Evolutionary conservation across 2,329 filamentous ascomycete species (phyloP).

Genomic region (Hypoxylon sp.): DNA sequence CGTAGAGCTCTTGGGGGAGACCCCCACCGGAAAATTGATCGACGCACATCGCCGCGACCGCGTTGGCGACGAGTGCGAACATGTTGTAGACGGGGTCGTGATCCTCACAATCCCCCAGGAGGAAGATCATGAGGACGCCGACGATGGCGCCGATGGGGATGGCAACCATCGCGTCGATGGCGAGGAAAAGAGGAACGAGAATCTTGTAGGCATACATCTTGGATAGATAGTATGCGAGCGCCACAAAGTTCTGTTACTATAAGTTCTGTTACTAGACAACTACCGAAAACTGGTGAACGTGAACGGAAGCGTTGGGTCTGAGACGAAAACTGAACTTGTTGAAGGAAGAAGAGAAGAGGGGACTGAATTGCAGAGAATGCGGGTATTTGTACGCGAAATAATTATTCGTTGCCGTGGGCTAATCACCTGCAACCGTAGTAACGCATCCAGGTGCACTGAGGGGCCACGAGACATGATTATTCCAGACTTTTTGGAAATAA

Average conservation of each 20-base stretch:
- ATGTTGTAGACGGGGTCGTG: background rate
- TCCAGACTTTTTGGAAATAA: background rate
- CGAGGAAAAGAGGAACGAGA: constrained; percentile 26
- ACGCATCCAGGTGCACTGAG: background rate
- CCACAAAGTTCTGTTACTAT: background rate
- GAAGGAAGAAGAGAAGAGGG: background rate
- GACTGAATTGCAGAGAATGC: background rate
- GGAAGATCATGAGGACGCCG: constrained; percentile 18
- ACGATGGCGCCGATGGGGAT: constrained; percentile 12
- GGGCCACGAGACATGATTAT: background rate
- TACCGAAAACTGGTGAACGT: background rate
- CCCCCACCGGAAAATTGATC: background rate
- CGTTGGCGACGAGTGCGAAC: background rate
- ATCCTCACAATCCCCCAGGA: background rate
- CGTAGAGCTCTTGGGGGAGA: constrained; percentile 14
- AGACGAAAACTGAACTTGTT: constrained; percentile 2
- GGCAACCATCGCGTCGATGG: constrained; percentile 24
- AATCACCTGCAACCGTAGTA: constrained; percentile 1
- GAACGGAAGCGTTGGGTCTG: background rate
- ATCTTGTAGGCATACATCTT: constrained; percentile 30
- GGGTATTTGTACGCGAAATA: background rate
- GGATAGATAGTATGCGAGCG: background rate
- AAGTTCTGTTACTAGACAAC: background rate
- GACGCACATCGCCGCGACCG: background rate
- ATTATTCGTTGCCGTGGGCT: background rate